Evolutionary conservation across 768 basidiomycete species (phyloP).

Genomic region (Fomitopsis serialis): DNA sequence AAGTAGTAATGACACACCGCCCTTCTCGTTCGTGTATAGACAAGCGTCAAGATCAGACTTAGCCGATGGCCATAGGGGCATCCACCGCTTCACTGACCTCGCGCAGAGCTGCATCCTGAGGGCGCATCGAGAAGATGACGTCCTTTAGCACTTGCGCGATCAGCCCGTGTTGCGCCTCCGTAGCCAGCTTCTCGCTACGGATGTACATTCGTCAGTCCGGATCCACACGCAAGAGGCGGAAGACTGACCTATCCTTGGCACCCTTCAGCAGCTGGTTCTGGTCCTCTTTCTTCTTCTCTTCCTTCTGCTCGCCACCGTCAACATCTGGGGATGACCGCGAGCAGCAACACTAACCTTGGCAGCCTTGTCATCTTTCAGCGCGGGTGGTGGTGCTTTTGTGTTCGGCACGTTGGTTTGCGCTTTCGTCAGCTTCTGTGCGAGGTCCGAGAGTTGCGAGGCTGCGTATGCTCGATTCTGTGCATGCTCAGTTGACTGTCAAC

Average conservation of each 20-base stretch:
- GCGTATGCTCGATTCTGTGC: slow-evolving; percentile 89
- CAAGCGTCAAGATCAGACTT: background rate
- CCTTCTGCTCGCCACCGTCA: slow-evolving; percentile 25
- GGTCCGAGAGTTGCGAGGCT: slow-evolving; percentile 83
- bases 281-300: slow-evolving; percentile 84
- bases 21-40: too few species aligned
- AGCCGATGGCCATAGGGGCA: slow-evolving; percentile 32
- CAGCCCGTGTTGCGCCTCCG: slow-evolving; percentile 90
- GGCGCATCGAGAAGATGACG: slow-evolving; percentile 70
- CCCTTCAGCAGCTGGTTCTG: slow-evolving; percentile 75
- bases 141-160: slow-evolving; percentile 94
- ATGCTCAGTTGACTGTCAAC: background rate
- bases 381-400: slow-evolving; percentile 54
- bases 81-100: slow-evolving; percentile 27
- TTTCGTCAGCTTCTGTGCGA: slow-evolving; percentile 84
- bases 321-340: background rate
- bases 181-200: slow-evolving; percentile 76
- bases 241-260: slow-evolving; percentile 80
- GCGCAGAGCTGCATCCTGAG: slow-evolving; percentile 9
- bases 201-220: background rate
- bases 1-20: too few species aligned
- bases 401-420: slow-evolving; percentile 52
- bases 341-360: slow-evolving; percentile 35
- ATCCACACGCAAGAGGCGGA: background rate
- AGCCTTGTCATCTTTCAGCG: slow-evolving; percentile 43